Percentiles rank a stretch among this genome's conserved stretches.
Conservation (phyloP, 192 early-diverging fungal genomes). For the Dimargaris verticillata region DNA sequence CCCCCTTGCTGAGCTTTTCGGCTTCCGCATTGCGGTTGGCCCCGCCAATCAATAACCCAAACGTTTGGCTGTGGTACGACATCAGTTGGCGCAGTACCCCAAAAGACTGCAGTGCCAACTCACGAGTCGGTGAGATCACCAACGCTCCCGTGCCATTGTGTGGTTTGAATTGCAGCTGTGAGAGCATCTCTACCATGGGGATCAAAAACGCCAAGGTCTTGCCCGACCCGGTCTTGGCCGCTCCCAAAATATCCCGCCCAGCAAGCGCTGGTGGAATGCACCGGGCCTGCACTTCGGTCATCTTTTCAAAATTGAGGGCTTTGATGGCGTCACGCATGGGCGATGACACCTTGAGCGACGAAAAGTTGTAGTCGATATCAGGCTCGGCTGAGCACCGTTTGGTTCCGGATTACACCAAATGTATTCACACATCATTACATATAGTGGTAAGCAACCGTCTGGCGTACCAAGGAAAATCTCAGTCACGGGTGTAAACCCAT, state of each 20-base stretch:
- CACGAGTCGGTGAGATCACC: conserved; percentile 94
- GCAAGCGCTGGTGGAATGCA: conserved; percentile 89
- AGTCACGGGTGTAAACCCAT: no score
- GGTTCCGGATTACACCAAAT: no score
- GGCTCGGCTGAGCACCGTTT: no score
- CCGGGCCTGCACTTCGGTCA: conserved; percentile 96
- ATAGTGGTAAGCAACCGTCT: no score
- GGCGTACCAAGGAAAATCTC: no score
- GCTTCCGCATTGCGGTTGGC: conserved; percentile 93
- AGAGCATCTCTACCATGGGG: conserved; percentile 82
- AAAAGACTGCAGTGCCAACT: conserved; percentile 96
- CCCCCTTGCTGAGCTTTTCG: conserved; percentile 88
- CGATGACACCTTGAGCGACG: conserved; percentile 60
- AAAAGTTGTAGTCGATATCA: conserved; percentile 41
- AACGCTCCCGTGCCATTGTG: conserved; percentile 91
- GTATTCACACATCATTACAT: no score
- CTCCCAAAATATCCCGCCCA: conserved; percentile 92
- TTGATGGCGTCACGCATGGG: conserved; percentile 64
- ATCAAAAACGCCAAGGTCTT: conserved; percentile 95
- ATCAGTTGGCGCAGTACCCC: conserved; percentile 92
- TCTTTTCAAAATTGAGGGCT: conserved; percentile 82
- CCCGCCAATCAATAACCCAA: conserved; percentile 97
- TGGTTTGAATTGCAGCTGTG: conserved; percentile 85
- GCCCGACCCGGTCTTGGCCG: conserved; percentile 95
- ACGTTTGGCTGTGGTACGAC: conserved; percentile 91